Percentiles rank a stretch among this genome's conserved stretches.
Conservation (phyloP, 306 rosid genomes). For the Quercus wislizeni region DNA sequence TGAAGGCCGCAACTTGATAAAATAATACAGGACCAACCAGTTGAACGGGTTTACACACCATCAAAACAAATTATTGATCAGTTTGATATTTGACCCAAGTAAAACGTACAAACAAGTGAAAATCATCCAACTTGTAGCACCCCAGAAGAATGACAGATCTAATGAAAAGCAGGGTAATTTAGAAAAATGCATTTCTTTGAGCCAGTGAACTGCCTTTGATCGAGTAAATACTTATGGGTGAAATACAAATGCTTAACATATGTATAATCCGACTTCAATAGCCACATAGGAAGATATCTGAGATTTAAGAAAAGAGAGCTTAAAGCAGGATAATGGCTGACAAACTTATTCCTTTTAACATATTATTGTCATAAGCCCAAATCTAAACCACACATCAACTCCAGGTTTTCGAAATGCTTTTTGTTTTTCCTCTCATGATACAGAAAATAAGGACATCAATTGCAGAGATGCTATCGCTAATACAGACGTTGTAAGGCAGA, state of each 20-base stretch:
- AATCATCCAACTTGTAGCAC: conserved; percentile 1
- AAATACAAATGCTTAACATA: not conserved
- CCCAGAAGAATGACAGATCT: not conserved
- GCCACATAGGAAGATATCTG: not conserved
- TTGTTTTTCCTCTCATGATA: no score
- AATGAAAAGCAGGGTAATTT: not conserved
- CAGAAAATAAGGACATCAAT: not conserved
- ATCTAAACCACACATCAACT: not conserved
- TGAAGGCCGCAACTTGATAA: not conserved
- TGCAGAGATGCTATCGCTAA: not conserved
- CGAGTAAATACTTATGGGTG: not conserved
- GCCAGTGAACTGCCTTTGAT: not conserved
- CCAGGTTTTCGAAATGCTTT: not conserved
- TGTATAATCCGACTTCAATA: not conserved
- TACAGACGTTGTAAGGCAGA: not conserved
- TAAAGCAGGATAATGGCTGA: not conserved
- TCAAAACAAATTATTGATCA: conserved; percentile 15
- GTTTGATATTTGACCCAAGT: not conserved
- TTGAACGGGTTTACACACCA: not conserved
- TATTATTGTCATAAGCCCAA: not conserved
- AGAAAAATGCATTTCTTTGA: not conserved
- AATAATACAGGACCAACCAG: not conserved
- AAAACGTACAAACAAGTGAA: conserved; percentile 1
- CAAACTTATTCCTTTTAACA: not conserved
- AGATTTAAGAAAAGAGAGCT: not conserved